phyloP scores from a whole-genome alignment of 192 early-diverging fungal genomes.

The Coemansia sp. region DNA sequence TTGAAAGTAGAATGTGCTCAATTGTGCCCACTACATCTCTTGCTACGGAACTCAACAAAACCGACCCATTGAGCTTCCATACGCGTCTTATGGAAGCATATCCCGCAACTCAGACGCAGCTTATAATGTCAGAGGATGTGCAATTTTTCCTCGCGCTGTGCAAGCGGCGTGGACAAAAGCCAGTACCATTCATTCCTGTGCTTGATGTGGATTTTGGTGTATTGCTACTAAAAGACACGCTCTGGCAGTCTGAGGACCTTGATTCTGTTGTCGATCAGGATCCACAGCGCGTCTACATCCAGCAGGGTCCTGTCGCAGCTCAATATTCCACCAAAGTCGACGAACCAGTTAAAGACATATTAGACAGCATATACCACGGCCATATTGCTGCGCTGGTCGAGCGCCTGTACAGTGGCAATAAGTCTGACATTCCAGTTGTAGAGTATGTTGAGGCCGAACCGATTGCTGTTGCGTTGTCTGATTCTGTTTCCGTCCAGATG shows the following conservation, averaged over 20 bases:
- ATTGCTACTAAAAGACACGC: conserved; percentile 89
- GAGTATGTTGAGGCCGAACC: conserved; percentile 65
- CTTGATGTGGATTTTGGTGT: conserved; percentile 87
- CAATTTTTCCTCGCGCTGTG: conserved; percentile 10
- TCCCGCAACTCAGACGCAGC: conserved; percentile 10
- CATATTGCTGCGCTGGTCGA: conserved; percentile 71
- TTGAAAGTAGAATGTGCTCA: conserved; percentile 69
- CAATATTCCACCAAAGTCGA: conserved; percentile 67
- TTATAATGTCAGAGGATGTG: conserved; percentile 10
- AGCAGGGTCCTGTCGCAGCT: conserved; percentile 82
- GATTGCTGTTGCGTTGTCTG: not conserved
- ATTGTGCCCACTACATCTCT: not conserved
- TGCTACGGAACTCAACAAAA: not conserved
- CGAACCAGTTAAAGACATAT: conserved; percentile 78
- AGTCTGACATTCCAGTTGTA: conserved; percentile 63
- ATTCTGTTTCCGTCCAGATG: not conserved
- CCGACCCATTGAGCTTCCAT: no score
- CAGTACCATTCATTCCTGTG: conserved; percentile 86
- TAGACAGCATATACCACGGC: conserved; percentile 76
- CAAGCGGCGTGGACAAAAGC: conserved; percentile 71
- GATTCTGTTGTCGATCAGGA: conserved; percentile 84
- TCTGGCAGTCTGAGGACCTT: conserved; percentile 88
- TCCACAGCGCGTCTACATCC: conserved; percentile 76
- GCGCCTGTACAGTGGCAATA: conserved; percentile 65
- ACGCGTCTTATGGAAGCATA: conserved; percentile 2